Evolutionary conservation across 163 green algal species (phyloP).

Genomic region (Chloromonas sp.): DNA sequence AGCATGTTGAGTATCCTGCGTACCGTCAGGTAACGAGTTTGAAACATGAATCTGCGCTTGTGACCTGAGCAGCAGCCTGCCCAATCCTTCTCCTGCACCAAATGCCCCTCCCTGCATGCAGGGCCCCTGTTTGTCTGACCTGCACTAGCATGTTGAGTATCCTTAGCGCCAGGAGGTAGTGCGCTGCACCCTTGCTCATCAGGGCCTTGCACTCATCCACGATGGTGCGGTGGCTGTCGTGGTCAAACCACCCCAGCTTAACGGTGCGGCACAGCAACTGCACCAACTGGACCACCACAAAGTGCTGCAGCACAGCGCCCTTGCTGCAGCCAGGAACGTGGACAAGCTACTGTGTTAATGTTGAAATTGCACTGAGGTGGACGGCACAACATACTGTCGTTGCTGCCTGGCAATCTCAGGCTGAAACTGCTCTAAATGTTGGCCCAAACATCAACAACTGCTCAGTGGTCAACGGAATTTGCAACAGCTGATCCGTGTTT

Average conservation of each 20-base stretch:
- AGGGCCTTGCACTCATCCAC: constrained; percentile 75
- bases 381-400: no score
- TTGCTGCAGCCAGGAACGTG: constrained; percentile 34
- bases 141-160: constrained; percentile 83
- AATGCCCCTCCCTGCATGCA: no score
- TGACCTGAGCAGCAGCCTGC: no score
- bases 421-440: neutral
- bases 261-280: constrained; percentile 90
- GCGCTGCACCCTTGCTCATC: constrained; percentile 62
- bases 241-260: constrained; percentile 95
- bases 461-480: no score
- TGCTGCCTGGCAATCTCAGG: no score
- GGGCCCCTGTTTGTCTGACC: neutral
- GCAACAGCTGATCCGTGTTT: no score
- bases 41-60: no score
- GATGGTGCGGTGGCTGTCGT: constrained; percentile 58
- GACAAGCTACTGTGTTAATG: neutral
- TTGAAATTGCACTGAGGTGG: no score
- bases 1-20: no score
- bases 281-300: constrained; percentile 79
- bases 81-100: no score
- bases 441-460: neutral
- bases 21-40: no score
- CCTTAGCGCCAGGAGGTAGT: constrained; percentile 87
- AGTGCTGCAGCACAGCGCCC: constrained; percentile 65